Conservation (phyloP, 1,284 basidiomycete species). For the Fistulinella cinereoalba region DNA sequence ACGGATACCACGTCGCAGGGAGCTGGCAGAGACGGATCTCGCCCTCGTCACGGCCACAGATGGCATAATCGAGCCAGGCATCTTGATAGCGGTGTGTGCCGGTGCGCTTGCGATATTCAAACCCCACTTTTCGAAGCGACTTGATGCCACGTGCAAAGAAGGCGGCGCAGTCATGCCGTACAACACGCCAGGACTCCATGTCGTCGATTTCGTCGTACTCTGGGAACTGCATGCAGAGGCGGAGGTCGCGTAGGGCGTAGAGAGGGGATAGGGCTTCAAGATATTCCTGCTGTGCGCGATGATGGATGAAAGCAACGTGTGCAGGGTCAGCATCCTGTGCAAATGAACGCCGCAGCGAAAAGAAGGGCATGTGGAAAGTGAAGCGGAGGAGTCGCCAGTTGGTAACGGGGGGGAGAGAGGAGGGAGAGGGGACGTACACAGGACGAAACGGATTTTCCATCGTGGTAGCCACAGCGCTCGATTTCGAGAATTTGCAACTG, state of each 20-base stretch:
- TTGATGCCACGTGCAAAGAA: constrained; percentile 32
- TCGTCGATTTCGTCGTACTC: constrained; percentile 35
- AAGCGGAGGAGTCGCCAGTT: constrained; percentile 10
- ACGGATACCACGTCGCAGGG: constrained; percentile 31
- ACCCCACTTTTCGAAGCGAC: constrained; percentile 32
- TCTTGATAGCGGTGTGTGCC: constrained; percentile 34
- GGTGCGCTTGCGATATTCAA: constrained; percentile 35
- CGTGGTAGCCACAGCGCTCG: constrained; percentile 34
- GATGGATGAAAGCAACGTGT: constrained; percentile 28
- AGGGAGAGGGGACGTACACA: constrained; percentile 31
- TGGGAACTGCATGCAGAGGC: constrained; percentile 34
- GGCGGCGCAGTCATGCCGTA: constrained; percentile 25
- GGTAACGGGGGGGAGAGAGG: constrained; percentile 16
- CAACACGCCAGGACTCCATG: constrained; percentile 32
- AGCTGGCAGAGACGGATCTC: constrained; percentile 20
- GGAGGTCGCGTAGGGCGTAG: constrained; percentile 25
- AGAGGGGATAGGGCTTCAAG: constrained; percentile 32
- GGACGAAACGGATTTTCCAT: constrained; percentile 35
- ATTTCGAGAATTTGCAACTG: constrained; percentile 32
- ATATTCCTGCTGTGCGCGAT: constrained; percentile 33
- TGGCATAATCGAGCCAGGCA: constrained; percentile 35
- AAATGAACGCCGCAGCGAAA: constrained; percentile 21
- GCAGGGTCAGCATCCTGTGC: constrained; percentile 32
- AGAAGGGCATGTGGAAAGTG: constrained; percentile 13
- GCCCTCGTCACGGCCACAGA: constrained; percentile 21